phyloP scores from a whole-genome alignment of 768 basidiomycete species.

The Atractiella rhizophila region DNA sequence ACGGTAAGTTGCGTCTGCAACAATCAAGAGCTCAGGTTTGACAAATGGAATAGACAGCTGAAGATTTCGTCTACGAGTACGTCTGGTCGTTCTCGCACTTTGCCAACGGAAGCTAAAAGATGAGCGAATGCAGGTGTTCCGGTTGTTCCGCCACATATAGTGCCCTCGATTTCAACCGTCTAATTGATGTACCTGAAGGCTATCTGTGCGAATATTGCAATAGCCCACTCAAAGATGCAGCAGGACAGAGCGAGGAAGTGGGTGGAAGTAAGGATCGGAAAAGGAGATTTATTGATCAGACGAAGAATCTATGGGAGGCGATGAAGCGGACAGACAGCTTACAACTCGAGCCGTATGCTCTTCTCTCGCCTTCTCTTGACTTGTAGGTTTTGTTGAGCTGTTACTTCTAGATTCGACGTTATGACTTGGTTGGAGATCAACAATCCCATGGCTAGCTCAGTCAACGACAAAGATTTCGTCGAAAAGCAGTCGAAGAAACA shows the following conservation, averaged over 20 bases:
- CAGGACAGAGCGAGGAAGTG: conserved; percentile 55
- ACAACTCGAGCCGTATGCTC: conserved; percentile 49
- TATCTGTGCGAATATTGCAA: no score
- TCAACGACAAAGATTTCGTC: conserved; percentile 64
- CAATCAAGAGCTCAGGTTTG: background rate
- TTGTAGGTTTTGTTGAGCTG: background rate
- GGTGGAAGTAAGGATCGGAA: conserved; percentile 74
- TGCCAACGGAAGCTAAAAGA: background rate
- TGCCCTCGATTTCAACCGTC: conserved; percentile 62
- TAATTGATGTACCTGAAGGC: no score
- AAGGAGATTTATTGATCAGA: conserved; percentile 80
- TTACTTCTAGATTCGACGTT: conserved; percentile 10
- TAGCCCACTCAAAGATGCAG: no score
- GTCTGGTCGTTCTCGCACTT: background rate
- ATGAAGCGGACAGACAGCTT: conserved; percentile 71
- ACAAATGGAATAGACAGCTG: background rate
- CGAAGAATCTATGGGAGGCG: conserved; percentile 62
- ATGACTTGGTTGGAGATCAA: conserved; percentile 27
- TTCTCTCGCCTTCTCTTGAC: background rate
- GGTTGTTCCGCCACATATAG: background rate
- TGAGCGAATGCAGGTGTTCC: background rate
- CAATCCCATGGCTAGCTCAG: conserved; percentile 41
- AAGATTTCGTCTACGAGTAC: background rate
- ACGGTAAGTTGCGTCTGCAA: conserved; percentile 28
- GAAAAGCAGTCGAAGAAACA: conserved; percentile 43